These are phyloP conservation scores for Cutaneotrichosporon sp. DNA, from an alignment of 1,284 basidiomycete genomes.

Conservation along the genomic window DNA sequence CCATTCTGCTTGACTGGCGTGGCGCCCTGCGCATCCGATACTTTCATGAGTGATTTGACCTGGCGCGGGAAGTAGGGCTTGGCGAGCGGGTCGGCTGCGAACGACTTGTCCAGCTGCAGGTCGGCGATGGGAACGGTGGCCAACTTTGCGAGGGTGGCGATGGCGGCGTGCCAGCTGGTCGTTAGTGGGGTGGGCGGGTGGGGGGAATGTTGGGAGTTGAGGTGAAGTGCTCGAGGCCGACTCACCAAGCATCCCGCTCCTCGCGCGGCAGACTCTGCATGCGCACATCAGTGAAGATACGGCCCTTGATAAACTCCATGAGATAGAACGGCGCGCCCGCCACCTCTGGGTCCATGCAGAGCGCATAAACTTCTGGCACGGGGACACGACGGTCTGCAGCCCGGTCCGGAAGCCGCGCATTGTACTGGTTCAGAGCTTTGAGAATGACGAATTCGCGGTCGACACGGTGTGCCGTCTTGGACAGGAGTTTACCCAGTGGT, in stretches of 20 bases:
- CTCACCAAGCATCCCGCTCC: conserved; percentile 58
- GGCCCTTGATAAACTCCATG: conserved; percentile 89
- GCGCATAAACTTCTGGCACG: conserved; percentile 76
- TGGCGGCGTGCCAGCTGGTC: conserved; percentile 70
- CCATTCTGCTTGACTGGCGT: conserved; percentile 56
- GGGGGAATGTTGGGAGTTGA: not conserved
- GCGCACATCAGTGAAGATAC: conserved; percentile 83
- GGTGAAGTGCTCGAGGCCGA: not conserved
- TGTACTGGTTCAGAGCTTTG: conserved; percentile 70
- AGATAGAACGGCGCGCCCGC: conserved; percentile 91
- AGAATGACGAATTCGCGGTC: conserved; percentile 88
- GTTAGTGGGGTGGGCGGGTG: not conserved
- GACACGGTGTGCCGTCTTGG: conserved; percentile 86
- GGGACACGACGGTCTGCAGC: conserved; percentile 60
- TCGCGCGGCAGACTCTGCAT: conserved; percentile 66
- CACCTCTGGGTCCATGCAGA: conserved; percentile 74
- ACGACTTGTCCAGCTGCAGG: conserved; percentile 67
- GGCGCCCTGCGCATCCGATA: conserved; percentile 72
- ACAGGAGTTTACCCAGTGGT: conserved; percentile 81
- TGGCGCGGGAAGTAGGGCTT: conserved; percentile 86
- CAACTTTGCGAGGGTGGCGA: conserved; percentile 70
- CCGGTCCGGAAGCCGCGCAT: conserved; percentile 51
- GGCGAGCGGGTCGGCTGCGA: conserved; percentile 63
- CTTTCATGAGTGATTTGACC: conserved; percentile 74
- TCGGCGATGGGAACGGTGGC: conserved; percentile 67